phyloP scores from a whole-genome alignment of 169 alveolate species.

The Perkinsus marinus region DNA sequence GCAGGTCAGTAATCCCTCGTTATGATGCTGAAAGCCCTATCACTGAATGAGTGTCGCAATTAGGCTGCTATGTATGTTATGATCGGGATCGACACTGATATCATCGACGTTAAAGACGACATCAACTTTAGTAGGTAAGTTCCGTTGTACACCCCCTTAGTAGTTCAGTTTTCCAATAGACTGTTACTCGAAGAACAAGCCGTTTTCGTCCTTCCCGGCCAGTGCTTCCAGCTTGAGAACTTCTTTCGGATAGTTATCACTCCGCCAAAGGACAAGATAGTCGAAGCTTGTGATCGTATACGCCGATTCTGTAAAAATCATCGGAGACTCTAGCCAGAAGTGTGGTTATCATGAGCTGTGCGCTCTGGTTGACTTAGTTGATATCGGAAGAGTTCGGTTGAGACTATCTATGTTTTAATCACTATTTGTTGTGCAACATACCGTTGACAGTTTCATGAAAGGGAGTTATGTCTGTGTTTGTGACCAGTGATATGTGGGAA shows the following conservation, averaged over 20 bases:
- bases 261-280: constrained; percentile 1
- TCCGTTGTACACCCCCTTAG: background rate
- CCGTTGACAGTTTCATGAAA: no score
- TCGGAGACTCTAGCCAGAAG: background rate
- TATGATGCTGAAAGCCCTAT: no score
- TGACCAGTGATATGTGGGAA: no score
- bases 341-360: no score
- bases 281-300: background rate
- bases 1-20: background rate
- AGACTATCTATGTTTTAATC: no score
- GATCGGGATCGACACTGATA: background rate
- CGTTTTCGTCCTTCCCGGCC: background rate
- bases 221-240: background rate
- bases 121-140: background rate
- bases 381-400: no score
- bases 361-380: no score
- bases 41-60: background rate
- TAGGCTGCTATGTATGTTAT: background rate
- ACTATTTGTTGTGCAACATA: no score
- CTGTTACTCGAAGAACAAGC: background rate
- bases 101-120: background rate
- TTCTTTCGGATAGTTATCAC: background rate
- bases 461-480: no score
- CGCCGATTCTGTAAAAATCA: background rate
- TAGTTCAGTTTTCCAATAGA: background rate